Conservation (phyloP, 2,329 filamentous ascomycete species). For the Colletotrichum noveboracense region DNA sequence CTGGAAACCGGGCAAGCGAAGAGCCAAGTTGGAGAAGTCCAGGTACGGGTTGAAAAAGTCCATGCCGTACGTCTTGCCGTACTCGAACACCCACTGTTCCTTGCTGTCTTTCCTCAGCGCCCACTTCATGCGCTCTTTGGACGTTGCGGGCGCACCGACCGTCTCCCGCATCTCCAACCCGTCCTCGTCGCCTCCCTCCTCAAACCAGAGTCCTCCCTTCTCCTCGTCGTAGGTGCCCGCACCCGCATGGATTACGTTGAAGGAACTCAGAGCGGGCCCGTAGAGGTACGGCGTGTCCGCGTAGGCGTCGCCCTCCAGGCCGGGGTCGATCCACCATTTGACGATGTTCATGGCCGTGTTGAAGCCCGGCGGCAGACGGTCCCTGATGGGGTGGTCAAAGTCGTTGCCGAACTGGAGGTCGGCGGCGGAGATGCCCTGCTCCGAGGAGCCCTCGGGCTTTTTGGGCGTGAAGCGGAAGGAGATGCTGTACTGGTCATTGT, state of each 20-base stretch:
- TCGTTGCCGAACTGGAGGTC: slow-evolving; percentile 94
- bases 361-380: slow-evolving; percentile 86
- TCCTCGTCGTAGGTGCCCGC: slow-evolving; percentile 49
- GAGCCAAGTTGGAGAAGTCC: slow-evolving; percentile 77
- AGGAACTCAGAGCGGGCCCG: slow-evolving; percentile 78
- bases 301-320: slow-evolving; percentile 87
- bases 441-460: slow-evolving; percentile 26
- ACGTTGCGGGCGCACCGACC: slow-evolving; percentile 56
- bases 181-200: slow-evolving; percentile 69
- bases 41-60: slow-evolving; percentile 93
- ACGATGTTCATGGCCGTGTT: slow-evolving; percentile 84
- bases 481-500: slow-evolving; percentile 84
- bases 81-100: slow-evolving; percentile 59
- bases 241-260: slow-evolving; percentile 78
- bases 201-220: slow-evolving; percentile 61
- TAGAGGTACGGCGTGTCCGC: slow-evolving; percentile 87
- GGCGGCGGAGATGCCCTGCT: slow-evolving; percentile 64
- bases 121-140: slow-evolving; percentile 64
- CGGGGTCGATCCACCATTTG: slow-evolving; percentile 90
- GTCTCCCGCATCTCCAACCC: slow-evolving; percentile 51
- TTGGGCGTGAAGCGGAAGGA: slow-evolving; percentile 80
- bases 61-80: slow-evolving; percentile 55
- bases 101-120: slow-evolving; percentile 55
- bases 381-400: slow-evolving; percentile 89
- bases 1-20: slow-evolving; percentile 75